Base-by-base conservation (phyloP, 2,329 filamentous ascomycete genomes). In the Fusarium papillatum region DNA sequence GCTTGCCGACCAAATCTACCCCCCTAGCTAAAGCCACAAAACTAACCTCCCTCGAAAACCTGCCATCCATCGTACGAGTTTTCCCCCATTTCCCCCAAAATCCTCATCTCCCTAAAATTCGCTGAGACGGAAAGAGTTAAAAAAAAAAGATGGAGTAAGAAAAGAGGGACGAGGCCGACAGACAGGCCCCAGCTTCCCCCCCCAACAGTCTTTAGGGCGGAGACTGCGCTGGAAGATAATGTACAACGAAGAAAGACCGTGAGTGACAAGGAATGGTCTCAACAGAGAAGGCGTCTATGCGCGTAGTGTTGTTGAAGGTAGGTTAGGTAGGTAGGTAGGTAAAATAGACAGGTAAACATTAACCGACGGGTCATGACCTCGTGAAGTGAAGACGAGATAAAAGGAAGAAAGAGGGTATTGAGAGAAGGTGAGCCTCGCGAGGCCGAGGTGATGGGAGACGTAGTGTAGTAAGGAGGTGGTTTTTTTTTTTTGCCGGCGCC, bases 271-370 rank as follows among this genome's bases (percentile, higher is more conserved):
- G 64, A 60, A 29, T 29, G 66, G 66, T 73, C 70, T 70, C 65
- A 53, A 72, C 69, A 65, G 65, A 75, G 68, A 66, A 71, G 34
- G 70, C 70, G 72, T 62, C 60, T 73, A 70, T 66, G 71, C 71
- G 73, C 70, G 68, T 38, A 63, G 50, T 43, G 59, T 53, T 41
- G 59, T 68, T 70, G 55, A 67, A 59, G 64, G 70, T 78, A 55
- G 50, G 50, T 55, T 36, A 36, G 34, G 34, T 36, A 59, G 63
- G 34, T 36, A 59, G 63, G 70, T 78, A 55, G 50, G 50, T 55
- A 67, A 62, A 80, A 77, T 78, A 82, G 71, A 82, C 75, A 83
- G 80, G 74, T 78, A 82, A 73, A 83, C 76, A 84, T 83, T 82
- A 83, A 80, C 78, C 78, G 74, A 74, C 70, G 73, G 80, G 78